Base-by-base conservation (phyloP, 805 yeast genomes). In the Barnettozyma sucrosica region DNA sequence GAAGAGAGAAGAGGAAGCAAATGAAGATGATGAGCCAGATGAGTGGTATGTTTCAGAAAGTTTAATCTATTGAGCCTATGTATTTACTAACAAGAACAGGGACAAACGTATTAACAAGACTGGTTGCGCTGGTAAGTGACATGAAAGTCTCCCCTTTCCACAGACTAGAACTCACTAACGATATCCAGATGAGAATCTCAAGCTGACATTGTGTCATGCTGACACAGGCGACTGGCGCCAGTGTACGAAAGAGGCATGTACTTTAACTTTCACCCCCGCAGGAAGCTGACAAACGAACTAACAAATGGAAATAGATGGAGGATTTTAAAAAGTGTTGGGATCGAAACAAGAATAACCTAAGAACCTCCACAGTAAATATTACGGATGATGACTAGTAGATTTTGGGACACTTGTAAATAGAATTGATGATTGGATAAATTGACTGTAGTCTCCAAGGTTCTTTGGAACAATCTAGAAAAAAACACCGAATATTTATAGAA, bases 171-270 rank as follows among this genome's bases (percentile, higher is more conserved):
- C 4, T 33, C 28, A 24, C 43, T 28, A 37, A 33, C 23, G 23
- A 18, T 34, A 3, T 4, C 20, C 55, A 68, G 84, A 75, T 26
- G 90, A 87, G 58, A 87, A 87, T 56, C 64, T 81, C 59, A 78
- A 78, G 14, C 66, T 87, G 28, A 87, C 83, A 45, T 65, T 86
- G 30, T 87, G 96, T 55, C 89, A 84, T 59, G 89, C 89, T 4
- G 95, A 85, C 50, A 83, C 82, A 1, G 79, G 79, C 25, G 95
- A 87, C 60, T 87, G 96, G 96, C 67, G 95, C 46, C 66, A 79
- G 56, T 85, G 95, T 54, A 62, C 78, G 2, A 66, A 68, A 18
- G 93, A 86, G 61, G 84, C 82, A 56, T 49, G 80, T 61, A 23
- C 16, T 9, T 14, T 14, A 24, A 14, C 5, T 9, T 7, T 10